Conservation (phyloP, 768 basidiomycete species). For the Glaciozyma martinii region DNA sequence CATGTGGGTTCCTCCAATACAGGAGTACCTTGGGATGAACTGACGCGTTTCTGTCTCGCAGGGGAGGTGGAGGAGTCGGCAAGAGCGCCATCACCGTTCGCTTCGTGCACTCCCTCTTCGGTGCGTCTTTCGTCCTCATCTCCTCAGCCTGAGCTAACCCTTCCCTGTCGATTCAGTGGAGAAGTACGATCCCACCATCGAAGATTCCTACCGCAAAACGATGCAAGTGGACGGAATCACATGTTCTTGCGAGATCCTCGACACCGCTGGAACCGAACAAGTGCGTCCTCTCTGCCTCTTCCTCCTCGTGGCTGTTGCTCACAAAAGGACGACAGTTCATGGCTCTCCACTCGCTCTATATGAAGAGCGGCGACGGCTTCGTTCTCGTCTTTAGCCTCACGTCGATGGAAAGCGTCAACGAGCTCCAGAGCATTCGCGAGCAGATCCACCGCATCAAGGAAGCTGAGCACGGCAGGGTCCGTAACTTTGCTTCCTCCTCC, state of each 20-base stretch:
- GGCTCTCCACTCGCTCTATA: slow-evolving; percentile 34
- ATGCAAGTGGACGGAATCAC: slow-evolving; percentile 32
- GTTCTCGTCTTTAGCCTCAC: slow-evolving; percentile 35
- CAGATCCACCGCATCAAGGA: slow-evolving; percentile 35
- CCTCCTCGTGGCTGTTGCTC: background rate
- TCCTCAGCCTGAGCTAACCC: background rate
- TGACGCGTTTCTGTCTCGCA: background rate
- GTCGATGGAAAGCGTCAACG: slow-evolving; percentile 28
- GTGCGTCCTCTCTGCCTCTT: slow-evolving; percentile 40
- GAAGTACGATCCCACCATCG: slow-evolving; percentile 88
- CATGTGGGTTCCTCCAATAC: slow-evolving; percentile 3
- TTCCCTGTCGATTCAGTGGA: slow-evolving; percentile 68
- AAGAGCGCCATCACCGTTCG: slow-evolving; percentile 95
- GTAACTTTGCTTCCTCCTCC: background rate
- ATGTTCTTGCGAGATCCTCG: slow-evolving; percentile 32
- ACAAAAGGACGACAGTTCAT: slow-evolving; percentile 27
- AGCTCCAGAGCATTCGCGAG: slow-evolving; percentile 28
- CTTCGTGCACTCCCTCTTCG: slow-evolving; percentile 62
- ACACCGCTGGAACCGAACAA: slow-evolving; percentile 41
- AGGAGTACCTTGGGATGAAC: too few relatives aligned
- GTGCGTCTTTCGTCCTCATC: slow-evolving; percentile 35
- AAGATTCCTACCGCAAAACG: slow-evolving; percentile 40
- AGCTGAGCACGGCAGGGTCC: slow-evolving; percentile 1
- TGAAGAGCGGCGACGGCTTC: slow-evolving; percentile 35
- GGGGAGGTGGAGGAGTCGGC: slow-evolving; percentile 48